phyloP scores from a whole-genome alignment of 495 filamentous ascomycete genomes.

The Podospora fimiseda region DNA sequence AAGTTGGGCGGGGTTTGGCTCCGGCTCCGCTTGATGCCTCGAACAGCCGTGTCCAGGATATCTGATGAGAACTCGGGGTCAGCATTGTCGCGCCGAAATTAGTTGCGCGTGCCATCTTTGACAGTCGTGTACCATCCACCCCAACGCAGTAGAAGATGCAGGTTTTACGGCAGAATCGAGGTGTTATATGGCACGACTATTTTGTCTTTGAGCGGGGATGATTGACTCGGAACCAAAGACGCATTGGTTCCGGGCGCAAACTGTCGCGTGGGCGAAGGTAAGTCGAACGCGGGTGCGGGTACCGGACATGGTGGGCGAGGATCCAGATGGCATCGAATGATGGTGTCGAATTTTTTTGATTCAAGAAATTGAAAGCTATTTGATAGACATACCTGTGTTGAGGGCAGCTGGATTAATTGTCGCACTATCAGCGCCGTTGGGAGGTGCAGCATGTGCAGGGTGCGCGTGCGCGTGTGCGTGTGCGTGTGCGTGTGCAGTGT shows the following conservation, averaged over 20 bases:
- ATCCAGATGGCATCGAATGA: not conserved
- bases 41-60: constrained; percentile 39
- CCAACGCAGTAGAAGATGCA: too few relatives aligned
- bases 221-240: too few relatives aligned
- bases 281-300: constrained; percentile 6
- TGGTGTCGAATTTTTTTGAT: constrained; percentile 1
- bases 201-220: not conserved
- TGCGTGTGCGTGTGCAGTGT: constrained; percentile 51
- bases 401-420: constrained; percentile 52
- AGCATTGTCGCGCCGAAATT: constrained; percentile 22
- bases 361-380: not conserved
- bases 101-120: not conserved
- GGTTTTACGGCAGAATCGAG: too few relatives aligned
- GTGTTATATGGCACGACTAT: too few relatives aligned
- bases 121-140: too few relatives aligned
- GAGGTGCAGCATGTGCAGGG: too few relatives aligned
- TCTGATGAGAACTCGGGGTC: constrained; percentile 28
- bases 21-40: constrained; percentile 89
- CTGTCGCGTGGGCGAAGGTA: too few relatives aligned
- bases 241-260: too few relatives aligned
- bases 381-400: constrained; percentile 43
- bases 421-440: constrained; percentile 51
- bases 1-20: constrained; percentile 83
- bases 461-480: constrained; percentile 51
- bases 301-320: not conserved